phyloP scores from a whole-genome alignment of 2,329 filamentous ascomycete genomes.

The Raffaelea albimanens region DNA sequence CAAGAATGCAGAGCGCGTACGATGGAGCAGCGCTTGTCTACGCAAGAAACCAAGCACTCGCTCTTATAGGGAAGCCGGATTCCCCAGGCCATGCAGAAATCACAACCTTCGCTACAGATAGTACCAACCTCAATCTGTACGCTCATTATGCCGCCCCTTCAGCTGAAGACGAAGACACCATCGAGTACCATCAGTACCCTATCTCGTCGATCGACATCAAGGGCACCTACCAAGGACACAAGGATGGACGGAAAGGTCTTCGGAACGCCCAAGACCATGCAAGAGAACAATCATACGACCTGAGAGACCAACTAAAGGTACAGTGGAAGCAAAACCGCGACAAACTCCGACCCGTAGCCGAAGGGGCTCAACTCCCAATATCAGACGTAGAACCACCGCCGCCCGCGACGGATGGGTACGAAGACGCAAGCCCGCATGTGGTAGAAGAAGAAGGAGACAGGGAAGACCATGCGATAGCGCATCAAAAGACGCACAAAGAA shows the following conservation, averaged over 20 bases:
- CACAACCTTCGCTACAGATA: slow-evolving; percentile 18
- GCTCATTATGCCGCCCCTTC: slow-evolving; percentile 16
- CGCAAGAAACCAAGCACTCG: slow-evolving; percentile 17
- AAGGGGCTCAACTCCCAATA: not conserved
- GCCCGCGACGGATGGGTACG: not conserved
- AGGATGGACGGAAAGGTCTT: slow-evolving; percentile 3
- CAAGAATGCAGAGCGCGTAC: too few relatives aligned
- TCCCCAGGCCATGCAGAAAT: slow-evolving; percentile 13
- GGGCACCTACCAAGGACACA: slow-evolving; percentile 1
- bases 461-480: not conserved
- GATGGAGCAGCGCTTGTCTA: slow-evolving; percentile 20
- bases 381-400: not conserved
- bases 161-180: not conserved
- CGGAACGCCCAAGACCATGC: slow-evolving; percentile 9
- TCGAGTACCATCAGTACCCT: slow-evolving; percentile 15
- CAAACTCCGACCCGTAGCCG: not conserved
- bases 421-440: not conserved
- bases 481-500: not conserved
- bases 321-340: slow-evolving; percentile 3
- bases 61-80: slow-evolving; percentile 11
- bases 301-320: slow-evolving; percentile 6
- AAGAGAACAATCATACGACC: slow-evolving; percentile 5
- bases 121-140: slow-evolving; percentile 15
- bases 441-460: not conserved
- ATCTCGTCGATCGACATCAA: slow-evolving; percentile 8